These are phyloP conservation scores for Karstenula rhodostoma DNA, from an alignment of 2,329 filamentous ascomycete genomes.

Conservation along the genomic window DNA sequence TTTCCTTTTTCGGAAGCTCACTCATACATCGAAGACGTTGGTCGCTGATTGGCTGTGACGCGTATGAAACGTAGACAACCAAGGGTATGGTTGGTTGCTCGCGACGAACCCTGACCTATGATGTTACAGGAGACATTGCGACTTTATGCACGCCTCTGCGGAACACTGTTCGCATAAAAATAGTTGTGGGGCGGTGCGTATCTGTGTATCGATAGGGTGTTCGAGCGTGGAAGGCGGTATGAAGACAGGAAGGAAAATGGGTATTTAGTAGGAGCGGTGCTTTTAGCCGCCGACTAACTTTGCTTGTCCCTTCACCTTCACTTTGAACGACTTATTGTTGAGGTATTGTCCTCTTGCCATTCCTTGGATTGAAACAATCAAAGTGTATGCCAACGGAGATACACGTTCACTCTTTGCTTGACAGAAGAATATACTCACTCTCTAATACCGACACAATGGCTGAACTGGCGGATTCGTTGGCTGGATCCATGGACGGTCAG, in stretches of 20 bases:
- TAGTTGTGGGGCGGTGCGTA: slow-evolving; percentile 9
- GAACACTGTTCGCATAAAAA: slow-evolving; percentile 14
- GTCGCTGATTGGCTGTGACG: slow-evolving; percentile 15
- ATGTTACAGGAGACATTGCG: slow-evolving; percentile 24
- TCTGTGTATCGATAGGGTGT: slow-evolving; percentile 13
- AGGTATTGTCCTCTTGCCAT: slow-evolving; percentile 3
- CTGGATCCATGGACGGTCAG: slow-evolving; percentile 10
- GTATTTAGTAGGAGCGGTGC: slow-evolving; percentile 14
- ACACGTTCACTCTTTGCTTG: slow-evolving; percentile 20
- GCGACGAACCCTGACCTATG: slow-evolving; percentile 12
- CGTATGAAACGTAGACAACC: slow-evolving; percentile 23
- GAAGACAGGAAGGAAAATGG: neutral
- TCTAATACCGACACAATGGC: slow-evolving; percentile 18
- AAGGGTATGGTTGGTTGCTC: slow-evolving; percentile 19
- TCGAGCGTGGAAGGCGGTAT: neutral
- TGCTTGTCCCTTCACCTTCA: neutral
- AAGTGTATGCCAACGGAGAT: slow-evolving; percentile 12
- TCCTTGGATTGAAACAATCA: slow-evolving; percentile 2
- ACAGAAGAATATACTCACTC: slow-evolving; percentile 19
- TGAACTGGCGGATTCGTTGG: slow-evolving; percentile 18
- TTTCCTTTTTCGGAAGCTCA: neutral
- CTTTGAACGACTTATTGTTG: neutral
- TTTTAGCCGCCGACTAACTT: neutral
- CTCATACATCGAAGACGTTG: neutral
- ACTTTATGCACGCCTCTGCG: slow-evolving; percentile 22